Evolutionary conservation across 148 eudicot genomes (phyloP), one percentile per base, ranked within the genome.

Genomic region (Rhododendron williamsianum): DNA sequence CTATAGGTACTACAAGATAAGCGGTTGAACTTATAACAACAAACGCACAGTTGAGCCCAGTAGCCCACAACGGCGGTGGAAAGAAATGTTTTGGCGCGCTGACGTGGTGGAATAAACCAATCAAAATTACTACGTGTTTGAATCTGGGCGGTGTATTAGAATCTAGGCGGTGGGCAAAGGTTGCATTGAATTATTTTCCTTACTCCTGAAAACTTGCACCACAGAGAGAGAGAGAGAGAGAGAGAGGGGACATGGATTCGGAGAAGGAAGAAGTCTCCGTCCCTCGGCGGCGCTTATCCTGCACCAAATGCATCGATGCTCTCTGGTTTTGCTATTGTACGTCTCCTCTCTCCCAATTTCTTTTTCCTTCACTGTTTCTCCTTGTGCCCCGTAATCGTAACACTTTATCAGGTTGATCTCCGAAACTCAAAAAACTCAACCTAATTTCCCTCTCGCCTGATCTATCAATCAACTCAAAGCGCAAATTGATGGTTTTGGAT

Each of bases 321-420:
- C 93, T 96, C 85, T 94, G 95, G 95, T 96, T 96, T 87, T 96
- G 98, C 92, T 96, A 96, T 84, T 94, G 98, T 96, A 91, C 23
- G 82, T 60, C 63, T 72, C 41, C 86, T 46, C 9, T 21, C 79
- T 83, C 80, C 38, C 45, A 56, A 71, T 80, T 41, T 78, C 9
- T 1, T 12, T 25, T 45, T 10, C 25, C 56, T 52, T 69, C 12
- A 30, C 5, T 71, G 41, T 30, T 71, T 71, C 19, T 54, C 51
- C 16, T 76, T n/a, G 16, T 77, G 49, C 13, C 15, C 4, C 51
- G 10, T 60, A 46, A 18, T 76, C 18, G 21, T 82, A 77, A 4
- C 35, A 2, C 2, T 16, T 67, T n/a, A 2, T 11, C 41, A 4
- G 2, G 4, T 48, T 84, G 19, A 16, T 19, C 30, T 54, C 33